Base-by-base conservation (phyloP, 108 stramenopile genomes). In the Tribonema minus region DNA sequence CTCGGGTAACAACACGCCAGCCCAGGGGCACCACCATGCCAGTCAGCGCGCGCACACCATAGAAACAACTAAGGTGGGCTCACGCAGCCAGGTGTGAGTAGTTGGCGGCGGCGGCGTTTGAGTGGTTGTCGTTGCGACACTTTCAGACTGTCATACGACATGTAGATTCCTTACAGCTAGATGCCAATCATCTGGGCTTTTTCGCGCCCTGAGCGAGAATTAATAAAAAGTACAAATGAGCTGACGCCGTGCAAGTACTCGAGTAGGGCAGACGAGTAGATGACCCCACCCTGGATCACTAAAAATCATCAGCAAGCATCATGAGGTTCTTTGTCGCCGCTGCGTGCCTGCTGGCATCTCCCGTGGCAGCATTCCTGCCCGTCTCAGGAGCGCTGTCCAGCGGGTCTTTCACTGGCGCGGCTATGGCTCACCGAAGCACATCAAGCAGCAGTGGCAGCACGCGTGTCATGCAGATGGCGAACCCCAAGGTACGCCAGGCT, bases 401-500 rank as follows among this genome's bases (percentile, higher is more conserved):
- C 46, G 9, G 9, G 15, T 9, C 20, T 9, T 15, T 15, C 46
- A 15, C 46, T 15, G 46, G 46, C 46, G 46, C 46, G 46, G 20
- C 15, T 20, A 54, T 54, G 46, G 46, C 46, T 15, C 9, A 9
- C 20, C 46, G 46, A 9, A 20, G 15, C 9, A 54, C 46, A 54
- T 15, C 15, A 9, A 54, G 46, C 46, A 54, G 46, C 46, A 54
- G 46, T 20, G 46, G 46, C 46, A 54, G 46, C 46, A 54, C 9
- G 46, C 46, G 9, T 54, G 46, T n/a, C n/a, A n/a, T n/a, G n/a
- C n/a, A 54, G 46, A 54, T 54, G 46, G 9, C 46, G 20, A 54
- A 54, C 46, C 46, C 46, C 46, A 54, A 54, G 46, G 46, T 54
- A 54, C 92, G 93, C 30, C 41, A 64, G 41, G 86, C 31, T n/a